Percentiles rank a stretch among this genome's conserved stretches.
These are phyloP conservation scores for Ceratobasidium sp. DNA, from an alignment of 1,284 basidiomycete species.

Conservation along the genomic window DNA sequence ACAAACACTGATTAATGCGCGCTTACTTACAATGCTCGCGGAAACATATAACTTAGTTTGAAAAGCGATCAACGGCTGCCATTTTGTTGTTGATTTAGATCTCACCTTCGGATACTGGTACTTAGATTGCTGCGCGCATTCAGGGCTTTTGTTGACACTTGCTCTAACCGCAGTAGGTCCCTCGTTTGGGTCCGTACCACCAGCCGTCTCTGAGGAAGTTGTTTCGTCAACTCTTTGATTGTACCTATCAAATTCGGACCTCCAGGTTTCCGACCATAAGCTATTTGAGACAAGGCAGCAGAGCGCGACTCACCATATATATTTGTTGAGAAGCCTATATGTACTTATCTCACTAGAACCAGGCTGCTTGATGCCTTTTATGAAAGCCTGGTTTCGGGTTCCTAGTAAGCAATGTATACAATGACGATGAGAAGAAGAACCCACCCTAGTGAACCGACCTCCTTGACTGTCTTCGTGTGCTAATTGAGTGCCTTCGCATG, in stretches of 20 bases:
- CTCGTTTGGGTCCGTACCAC: no score
- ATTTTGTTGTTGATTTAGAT: not conserved
- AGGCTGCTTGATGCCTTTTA: not conserved
- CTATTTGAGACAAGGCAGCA: no score
- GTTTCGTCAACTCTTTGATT: slow-evolving; percentile 17
- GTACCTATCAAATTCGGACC: slow-evolving; percentile 7
- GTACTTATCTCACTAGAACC: not conserved
- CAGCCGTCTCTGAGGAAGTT: no score
- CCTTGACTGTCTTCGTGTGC: slow-evolving; percentile 22
- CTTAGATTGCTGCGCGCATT: not conserved
- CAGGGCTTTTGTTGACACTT: not conserved
- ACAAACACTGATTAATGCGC: not conserved
- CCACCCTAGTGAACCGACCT: slow-evolving; percentile 29
- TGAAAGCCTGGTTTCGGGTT: slow-evolving; percentile 33
- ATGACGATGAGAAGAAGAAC: no score
- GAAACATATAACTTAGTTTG: slow-evolving; percentile 35
- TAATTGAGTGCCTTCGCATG: slow-evolving; percentile 13
- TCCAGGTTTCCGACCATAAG: no score
- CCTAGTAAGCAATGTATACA: no score
- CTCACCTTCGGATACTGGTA: slow-evolving; percentile 30
- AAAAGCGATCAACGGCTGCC: no score
- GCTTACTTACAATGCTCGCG: slow-evolving; percentile 12
- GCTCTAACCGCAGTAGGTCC: not conserved
- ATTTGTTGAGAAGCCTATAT: slow-evolving; percentile 17
- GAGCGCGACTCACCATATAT: slow-evolving; percentile 1